Base-by-base conservation (phyloP, 805 yeast species). In the Myxozyma melibiosi region DNA sequence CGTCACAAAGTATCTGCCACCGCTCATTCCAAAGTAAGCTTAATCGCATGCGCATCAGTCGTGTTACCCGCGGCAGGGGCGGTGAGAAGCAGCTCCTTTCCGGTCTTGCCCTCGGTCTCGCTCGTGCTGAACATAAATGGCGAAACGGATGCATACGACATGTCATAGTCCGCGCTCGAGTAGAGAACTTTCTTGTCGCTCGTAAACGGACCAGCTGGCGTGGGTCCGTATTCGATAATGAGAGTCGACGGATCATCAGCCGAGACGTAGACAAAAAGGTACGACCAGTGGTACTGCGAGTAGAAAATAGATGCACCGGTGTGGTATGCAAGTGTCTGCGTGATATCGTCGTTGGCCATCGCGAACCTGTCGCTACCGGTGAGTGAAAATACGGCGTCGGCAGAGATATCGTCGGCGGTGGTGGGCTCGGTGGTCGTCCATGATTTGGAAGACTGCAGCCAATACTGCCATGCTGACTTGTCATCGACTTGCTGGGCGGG, bases 241-340 rank as follows among this genome's bases (percentile, higher is more conserved):
- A 20, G n/a, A 6, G 30, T 16, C 8, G 16, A 14, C n/a, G 30
- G 16, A 14, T 24, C 33, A 7, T 42, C 40, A 8, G 8, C 16
- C 7, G 46, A 7, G 8, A 41, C 30, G 14, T 8, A 41, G n/a
- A 52, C 45, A 35, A 53, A 39, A 4, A 55, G 31, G 38, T 46
- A 56, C 27, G 42, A 24, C 24, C 44, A 39, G 43, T 56, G 61
- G 45, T 56, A 56, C 13, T 56, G 37, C 2, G 61, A 56, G 35
- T 14, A 56, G 53, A 43, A 56, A 18, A 56, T 4, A 8, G 31
- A 13, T 18, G 61, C 61, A 40, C 35, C 11, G 14, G 61, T 43
- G 48, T 55, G 46, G 4, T 61, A 61, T 30, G 46, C 13, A 20
- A 13, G 27, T n/a, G n/a, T n/a, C 28, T 42, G 37, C 5, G 13